These are phyloP conservation scores for Solanum peruvianum DNA, from an alignment of 257 asterid species.

Conservation along the genomic window DNA sequence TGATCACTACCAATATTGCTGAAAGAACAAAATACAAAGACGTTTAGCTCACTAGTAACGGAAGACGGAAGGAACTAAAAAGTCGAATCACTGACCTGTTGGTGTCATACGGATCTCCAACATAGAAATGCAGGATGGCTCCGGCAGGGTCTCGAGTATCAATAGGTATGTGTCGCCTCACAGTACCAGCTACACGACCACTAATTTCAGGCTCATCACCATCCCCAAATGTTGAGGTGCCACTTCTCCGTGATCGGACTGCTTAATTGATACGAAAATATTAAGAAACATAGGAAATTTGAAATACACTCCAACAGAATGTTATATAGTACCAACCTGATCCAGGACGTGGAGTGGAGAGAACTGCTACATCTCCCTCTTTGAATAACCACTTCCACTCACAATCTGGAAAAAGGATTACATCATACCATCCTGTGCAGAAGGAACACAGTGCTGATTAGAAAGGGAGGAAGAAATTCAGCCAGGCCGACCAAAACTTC, in stretches of 20 bases:
- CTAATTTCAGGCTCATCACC: constrained; percentile 57
- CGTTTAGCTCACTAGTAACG: neutral
- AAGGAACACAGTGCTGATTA: neutral
- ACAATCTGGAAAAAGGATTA: constrained; percentile 53
- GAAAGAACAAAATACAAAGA: constrained; percentile 5
- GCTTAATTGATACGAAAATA: constrained; percentile 9
- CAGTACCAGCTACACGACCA: constrained; percentile 97
- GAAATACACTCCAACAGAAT: neutral
- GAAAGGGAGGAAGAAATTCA: neutral
- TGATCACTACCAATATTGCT: constrained; percentile 77
- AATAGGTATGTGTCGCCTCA: constrained; percentile 81
- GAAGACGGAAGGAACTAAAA: neutral
- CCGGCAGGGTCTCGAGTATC: constrained; percentile 85
- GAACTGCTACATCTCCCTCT: constrained; percentile 99
- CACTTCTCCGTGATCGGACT: constrained; percentile 56
- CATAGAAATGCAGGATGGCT: constrained; percentile 86
- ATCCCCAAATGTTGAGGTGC: constrained; percentile 43
- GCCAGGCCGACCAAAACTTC: neutral
- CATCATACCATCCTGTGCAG: constrained; percentile 90
- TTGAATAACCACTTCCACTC: constrained; percentile 87
- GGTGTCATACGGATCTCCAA: constrained; percentile 79
- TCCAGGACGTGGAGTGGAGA: constrained; percentile 88
- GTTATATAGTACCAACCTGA: constrained; percentile 33
- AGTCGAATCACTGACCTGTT: constrained; percentile 37
- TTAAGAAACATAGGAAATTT: neutral